Conservation (phyloP, 805 yeast genomes). For the Lachancea nothofagi region DNA sequence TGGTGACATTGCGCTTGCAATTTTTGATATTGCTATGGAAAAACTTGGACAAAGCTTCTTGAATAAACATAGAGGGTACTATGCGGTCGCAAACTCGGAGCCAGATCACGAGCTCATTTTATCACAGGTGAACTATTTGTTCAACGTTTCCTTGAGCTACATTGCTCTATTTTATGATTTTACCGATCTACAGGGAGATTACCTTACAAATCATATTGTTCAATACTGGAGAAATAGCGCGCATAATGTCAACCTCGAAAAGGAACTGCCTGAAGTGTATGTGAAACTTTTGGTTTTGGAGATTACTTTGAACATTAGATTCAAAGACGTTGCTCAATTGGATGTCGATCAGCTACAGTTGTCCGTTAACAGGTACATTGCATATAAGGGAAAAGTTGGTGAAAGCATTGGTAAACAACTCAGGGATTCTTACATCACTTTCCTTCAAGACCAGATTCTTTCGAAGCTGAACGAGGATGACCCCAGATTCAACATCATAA, state of each 20-base stretch:
- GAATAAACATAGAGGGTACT: slow-evolving; percentile 32
- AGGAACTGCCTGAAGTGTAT: slow-evolving; percentile 31
- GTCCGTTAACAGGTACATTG: slow-evolving; percentile 64
- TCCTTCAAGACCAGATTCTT: slow-evolving; percentile 33
- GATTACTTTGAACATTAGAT: slow-evolving; percentile 63
- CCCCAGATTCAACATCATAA: slow-evolving; percentile 28
- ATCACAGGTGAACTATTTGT: slow-evolving; percentile 30
- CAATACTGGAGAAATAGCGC: slow-evolving; percentile 43
- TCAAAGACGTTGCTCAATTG: slow-evolving; percentile 34
- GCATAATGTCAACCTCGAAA: slow-evolving; percentile 29
- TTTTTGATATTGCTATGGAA: slow-evolving; percentile 63
- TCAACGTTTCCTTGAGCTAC: slow-evolving; percentile 41
- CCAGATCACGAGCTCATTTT: slow-evolving; percentile 29
- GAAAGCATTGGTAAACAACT: slow-evolving; percentile 33
- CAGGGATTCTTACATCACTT: slow-evolving; percentile 31
- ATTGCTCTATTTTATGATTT: slow-evolving; percentile 63
- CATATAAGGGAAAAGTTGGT: slow-evolving; percentile 46
- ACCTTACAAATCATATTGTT: slow-evolving; percentile 62
- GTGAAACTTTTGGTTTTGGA: slow-evolving; percentile 44
- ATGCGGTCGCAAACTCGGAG: slow-evolving; percentile 30
- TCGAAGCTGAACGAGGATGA: slow-evolving; percentile 24
- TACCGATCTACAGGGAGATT: slow-evolving; percentile 59
- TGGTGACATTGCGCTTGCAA: slow-evolving; percentile 66
- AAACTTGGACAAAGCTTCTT: slow-evolving; percentile 34
- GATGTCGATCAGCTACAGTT: slow-evolving; percentile 56